Evolutionary conservation across 176 grass and related monocot genomes (phyloP).

Genomic region (Oropetium thomaeum): DNA sequence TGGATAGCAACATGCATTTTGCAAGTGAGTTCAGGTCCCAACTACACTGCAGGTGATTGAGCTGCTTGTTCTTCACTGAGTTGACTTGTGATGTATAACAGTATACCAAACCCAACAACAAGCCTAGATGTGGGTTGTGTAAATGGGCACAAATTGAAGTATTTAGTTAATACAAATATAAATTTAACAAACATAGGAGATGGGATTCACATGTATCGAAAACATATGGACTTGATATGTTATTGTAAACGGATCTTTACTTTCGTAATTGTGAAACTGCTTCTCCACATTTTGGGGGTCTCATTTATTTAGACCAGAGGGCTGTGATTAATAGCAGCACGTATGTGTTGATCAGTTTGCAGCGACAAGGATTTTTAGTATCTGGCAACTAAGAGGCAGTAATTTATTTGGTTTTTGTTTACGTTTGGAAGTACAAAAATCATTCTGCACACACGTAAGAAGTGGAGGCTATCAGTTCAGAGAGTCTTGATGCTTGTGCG

Average conservation of each 20-base stretch:
- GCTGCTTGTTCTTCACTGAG: neutral
- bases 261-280: neutral
- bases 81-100: neutral
- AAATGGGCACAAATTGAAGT: neutral
- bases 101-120: neutral
- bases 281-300: neutral
- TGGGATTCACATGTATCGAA: neutral
- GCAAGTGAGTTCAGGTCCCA: neutral
- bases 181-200: neutral
- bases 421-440: constrained; percentile 16
- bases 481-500: neutral
- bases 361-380: neutral
- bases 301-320: neutral
- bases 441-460: constrained; percentile 10
- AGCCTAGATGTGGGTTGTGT: neutral
- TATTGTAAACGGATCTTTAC: neutral
- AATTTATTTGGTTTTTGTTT: constrained; percentile 5
- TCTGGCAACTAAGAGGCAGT: neutral
- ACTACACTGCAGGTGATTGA: neutral
- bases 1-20: neutral
- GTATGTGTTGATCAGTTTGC: neutral
- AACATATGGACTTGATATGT: neutral
- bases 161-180: no score
- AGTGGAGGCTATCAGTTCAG: constrained; percentile 21
- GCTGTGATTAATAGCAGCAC: neutral